Evolutionary conservation across 208 protist species (phyloP), one percentile per base, ranked within the genome.

Genomic region (Angomonas ambiguus): DNA sequence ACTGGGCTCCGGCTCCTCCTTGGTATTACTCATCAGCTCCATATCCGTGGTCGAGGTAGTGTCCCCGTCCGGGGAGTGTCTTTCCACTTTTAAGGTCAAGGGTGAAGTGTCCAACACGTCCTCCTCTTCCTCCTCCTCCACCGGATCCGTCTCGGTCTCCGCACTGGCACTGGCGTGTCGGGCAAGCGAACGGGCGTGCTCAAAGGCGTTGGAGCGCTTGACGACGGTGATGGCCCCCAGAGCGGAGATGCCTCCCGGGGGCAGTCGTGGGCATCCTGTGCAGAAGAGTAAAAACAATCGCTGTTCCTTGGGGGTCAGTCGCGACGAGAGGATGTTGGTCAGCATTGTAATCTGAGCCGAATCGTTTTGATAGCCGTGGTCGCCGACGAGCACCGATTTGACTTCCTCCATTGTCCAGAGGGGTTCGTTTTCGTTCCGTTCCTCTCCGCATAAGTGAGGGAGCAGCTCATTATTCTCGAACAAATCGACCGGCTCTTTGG

Each of bases 141-240:
- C 22, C 2, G 60, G 34, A 28, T 22, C 48, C 2, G 10, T 48
- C 55, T 16, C 24, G 24, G 28, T 30, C 28, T 28, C 62, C 31
- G 38, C 41, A 25, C 69, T 69, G 33, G 38, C 41, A 25, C 69
- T 69, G 33, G 68, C 69, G n/a, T 28, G 59, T 48, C 51, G 55
- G 35, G 57, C 61, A 25, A 63, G 45, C 13, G 28, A 48, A 27
- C 62, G 75, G 0, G 72, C 75, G 42, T 74, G 67, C 13, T 24
- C 80, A 62, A 80, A 88, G 8, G 73, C 80, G 58, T 85, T 83
- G 5, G 85, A 85, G 16, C 87, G 79, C 72, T 72, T 77, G 48
- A 96, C 91, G 2, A 96, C 91, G 45, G 91, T 96, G 62, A 96
- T 96, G 27, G 87, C 87, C 1, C 91, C 91, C 18, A 97, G 74